A percentile compares a stretch with the other conserved stretches of the same genome.
Evolutionary conservation across 495 filamentous ascomycete species (phyloP).

Genomic region (Halenospora varia): DNA sequence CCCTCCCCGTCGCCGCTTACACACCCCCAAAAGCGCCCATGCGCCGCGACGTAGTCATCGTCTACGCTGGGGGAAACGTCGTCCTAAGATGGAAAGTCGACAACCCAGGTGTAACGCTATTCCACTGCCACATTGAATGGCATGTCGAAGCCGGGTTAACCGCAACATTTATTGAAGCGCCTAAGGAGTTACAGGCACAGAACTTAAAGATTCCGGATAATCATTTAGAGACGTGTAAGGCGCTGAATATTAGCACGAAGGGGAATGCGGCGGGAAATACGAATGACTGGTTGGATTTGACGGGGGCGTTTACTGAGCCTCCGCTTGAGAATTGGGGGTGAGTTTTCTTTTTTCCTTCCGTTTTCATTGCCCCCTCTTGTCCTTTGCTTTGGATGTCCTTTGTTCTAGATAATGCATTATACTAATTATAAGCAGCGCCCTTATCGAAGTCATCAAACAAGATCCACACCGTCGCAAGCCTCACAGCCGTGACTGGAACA

Average conservation of each 20-base stretch:
- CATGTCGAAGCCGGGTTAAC: constrained; percentile 70
- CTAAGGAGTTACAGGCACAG: constrained; percentile 46
- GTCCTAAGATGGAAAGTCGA: constrained; percentile 55
- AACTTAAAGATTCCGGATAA: constrained; percentile 57
- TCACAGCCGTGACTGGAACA: too few species aligned
- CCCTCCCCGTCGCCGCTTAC: constrained; percentile 29
- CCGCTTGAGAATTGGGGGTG: background rate
- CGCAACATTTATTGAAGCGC: constrained; percentile 65
- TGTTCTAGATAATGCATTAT: too few species aligned
- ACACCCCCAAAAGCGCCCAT: constrained; percentile 38
- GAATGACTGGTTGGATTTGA: constrained; percentile 54
- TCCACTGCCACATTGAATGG: constrained; percentile 85
- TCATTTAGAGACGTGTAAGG: constrained; percentile 55
- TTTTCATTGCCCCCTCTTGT: too few species aligned
- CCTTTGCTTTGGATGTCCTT: too few species aligned
- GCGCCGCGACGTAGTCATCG: constrained; percentile 52
- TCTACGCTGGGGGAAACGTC: constrained; percentile 49
- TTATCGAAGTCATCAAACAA: too few species aligned
- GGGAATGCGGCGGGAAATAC: constrained; percentile 80
- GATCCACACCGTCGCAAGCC: too few species aligned
- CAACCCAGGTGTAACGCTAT: constrained; percentile 77
- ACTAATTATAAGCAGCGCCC: too few species aligned
- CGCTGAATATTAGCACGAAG: constrained; percentile 37
- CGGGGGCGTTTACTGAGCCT: constrained; percentile 32
- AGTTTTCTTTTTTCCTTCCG: background rate